Evolutionary conservation across 352 stramenopile genomes (phyloP).

Genomic region (Plasmopara halstedii): DNA sequence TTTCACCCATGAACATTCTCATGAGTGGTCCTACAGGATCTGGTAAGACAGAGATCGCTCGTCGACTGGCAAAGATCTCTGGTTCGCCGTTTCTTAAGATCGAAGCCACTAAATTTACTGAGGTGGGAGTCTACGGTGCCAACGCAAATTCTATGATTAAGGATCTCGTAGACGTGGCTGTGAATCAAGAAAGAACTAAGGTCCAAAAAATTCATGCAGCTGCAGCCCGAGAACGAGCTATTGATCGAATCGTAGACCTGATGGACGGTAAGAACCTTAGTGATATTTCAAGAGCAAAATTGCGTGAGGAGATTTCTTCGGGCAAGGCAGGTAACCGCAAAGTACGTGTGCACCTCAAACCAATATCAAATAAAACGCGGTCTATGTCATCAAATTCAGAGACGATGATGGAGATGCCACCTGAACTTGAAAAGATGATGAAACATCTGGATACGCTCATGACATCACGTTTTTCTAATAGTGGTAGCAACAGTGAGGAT

Average conservation of each 20-base stretch:
- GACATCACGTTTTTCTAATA: slow-evolving; percentile 28
- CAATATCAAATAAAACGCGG: slow-evolving; percentile 27
- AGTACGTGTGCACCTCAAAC: slow-evolving; percentile 51
- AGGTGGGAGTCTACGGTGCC: slow-evolving; percentile 97
- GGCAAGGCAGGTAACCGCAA: slow-evolving; percentile 44
- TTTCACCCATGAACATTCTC: slow-evolving; percentile 98
- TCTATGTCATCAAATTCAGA: slow-evolving; percentile 20
- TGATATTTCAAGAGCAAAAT: slow-evolving; percentile 31
- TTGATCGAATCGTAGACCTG: slow-evolving; percentile 86
- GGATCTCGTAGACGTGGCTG: slow-evolving; percentile 94
- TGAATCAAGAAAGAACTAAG: slow-evolving; percentile 82
- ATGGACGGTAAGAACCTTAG: slow-evolving; percentile 40
- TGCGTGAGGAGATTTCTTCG: slow-evolving; percentile 53
- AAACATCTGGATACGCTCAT: slow-evolving; percentile 62
- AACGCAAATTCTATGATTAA: slow-evolving; percentile 99
- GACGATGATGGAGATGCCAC: slow-evolving; percentile 82
- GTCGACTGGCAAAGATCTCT: slow-evolving; percentile 95
- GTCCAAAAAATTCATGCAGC: slow-evolving; percentile 79
- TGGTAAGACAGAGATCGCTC: slow-evolving; percentile 97
- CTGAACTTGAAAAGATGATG: slow-evolving; percentile 79
- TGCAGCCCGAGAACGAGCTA: slow-evolving; percentile 81
- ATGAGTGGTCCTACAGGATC: slow-evolving; percentile 98
- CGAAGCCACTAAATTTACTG: slow-evolving; percentile 99
- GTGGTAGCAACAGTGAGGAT: slow-evolving; percentile 10
- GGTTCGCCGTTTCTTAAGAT: slow-evolving; percentile 97